Conservation (phyloP, 768 basidiomycete genomes). For the Pluteus cervinus region DNA sequence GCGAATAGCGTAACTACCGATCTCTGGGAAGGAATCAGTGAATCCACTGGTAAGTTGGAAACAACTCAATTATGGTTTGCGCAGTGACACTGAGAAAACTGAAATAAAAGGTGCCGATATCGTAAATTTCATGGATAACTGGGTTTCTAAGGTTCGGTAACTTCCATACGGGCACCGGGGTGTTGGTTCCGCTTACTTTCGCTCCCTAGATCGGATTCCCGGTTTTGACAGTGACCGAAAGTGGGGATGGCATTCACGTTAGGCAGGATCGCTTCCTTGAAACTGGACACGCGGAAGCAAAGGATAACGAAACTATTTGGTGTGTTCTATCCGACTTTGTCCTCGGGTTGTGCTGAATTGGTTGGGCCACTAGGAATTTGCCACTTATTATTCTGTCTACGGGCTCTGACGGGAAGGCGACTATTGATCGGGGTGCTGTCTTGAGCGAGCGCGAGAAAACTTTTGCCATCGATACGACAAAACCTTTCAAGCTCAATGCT, state of each 20-base stretch:
- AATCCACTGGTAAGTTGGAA: conserved; percentile 48
- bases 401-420: conserved; percentile 48
- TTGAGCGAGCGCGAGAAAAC: conserved; percentile 63
- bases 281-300: conserved; percentile 68
- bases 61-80: too few relatives aligned
- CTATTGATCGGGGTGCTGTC: conserved; percentile 55
- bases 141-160: conserved; percentile 68
- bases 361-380: conserved; percentile 50
- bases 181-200: conserved; percentile 1
- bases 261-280: conserved; percentile 92
- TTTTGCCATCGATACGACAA: conserved; percentile 67
- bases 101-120: conserved; percentile 52
- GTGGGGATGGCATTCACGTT: conserved; percentile 61
- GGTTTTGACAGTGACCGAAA: conserved; percentile 81
- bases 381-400: conserved; percentile 71
- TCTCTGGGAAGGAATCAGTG: conserved; percentile 80
- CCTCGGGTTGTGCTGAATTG: conserved; percentile 3
- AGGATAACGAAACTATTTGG: conserved; percentile 90
- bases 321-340: conserved; percentile 16
- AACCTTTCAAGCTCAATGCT: conserved; percentile 86
- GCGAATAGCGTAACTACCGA: conserved; percentile 81
- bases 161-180: not conserved
- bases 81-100: too few relatives aligned
- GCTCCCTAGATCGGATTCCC: conserved; percentile 75
- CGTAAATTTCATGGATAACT: conserved; percentile 80